Evolutionary conservation across 768 basidiomycete species (phyloP).

Genomic region (Leccinum incarnatum): DNA sequence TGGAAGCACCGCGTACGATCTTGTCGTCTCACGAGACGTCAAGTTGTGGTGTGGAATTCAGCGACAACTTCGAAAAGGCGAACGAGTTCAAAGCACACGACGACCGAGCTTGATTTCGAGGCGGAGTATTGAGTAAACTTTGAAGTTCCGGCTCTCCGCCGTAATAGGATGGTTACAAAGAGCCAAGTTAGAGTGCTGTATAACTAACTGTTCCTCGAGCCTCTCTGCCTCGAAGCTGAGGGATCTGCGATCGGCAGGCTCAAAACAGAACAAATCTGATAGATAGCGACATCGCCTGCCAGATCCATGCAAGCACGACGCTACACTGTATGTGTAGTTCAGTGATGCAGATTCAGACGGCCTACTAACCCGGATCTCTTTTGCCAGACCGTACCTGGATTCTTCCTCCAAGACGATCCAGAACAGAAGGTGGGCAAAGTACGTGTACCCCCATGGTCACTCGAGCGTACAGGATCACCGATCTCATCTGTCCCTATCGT

Average conservation of each 20-base stretch:
- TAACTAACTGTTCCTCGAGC: too few species aligned
- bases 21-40: too few species aligned
- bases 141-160: neutral
- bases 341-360: neutral
- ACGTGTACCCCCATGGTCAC: neutral
- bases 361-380: neutral
- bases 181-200: too few species aligned
- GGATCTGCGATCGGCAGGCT: neutral
- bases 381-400: conserved; percentile 8
- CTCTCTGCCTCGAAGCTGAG: neutral
- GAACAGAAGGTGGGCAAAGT: conserved; percentile 10
- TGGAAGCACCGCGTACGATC: too few species aligned
- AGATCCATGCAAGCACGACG: conserved; percentile 7
- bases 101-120: neutral
- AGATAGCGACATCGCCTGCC: neutral
- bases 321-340: conserved; percentile 18
- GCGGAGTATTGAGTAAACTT: neutral
- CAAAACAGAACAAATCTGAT: neutral
- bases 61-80: too few species aligned
- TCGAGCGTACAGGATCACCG: neutral
- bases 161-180: neutral
- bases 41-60: too few species aligned
- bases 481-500: neutral
- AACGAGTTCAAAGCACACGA: too few species aligned
- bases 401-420: conserved; percentile 24